These are phyloP conservation scores for Staphylotrichum tortipilum DNA, from an alignment of 495 filamentous ascomycete genomes.

Conservation along the genomic window DNA sequence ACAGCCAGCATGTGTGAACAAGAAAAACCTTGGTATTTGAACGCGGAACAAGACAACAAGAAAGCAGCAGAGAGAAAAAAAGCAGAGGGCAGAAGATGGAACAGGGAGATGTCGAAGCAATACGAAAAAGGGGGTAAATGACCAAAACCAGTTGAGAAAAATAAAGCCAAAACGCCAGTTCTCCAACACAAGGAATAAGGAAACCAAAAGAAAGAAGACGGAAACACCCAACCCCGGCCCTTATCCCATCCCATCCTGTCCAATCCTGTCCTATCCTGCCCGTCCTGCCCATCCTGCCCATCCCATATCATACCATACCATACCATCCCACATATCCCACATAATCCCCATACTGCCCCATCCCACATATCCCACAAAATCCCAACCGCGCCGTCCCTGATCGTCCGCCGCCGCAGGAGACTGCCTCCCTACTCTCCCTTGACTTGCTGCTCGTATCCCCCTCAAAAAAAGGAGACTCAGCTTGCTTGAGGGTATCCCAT, in stretches of 20 bases:
- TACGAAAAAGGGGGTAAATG: background rate
- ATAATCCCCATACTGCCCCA: no score
- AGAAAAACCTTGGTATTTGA: background rate
- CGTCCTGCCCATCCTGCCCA: no score
- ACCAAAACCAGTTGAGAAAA: background rate
- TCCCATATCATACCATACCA: no score
- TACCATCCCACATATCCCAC: background rate
- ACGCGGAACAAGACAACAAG: background rate
- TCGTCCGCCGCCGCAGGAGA: no score
- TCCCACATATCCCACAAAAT: no score
- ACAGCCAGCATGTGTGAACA: background rate
- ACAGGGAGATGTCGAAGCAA: background rate
- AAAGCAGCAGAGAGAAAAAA: background rate
- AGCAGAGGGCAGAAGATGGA: background rate
- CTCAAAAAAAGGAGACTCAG: no score
- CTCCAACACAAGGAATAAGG: background rate
- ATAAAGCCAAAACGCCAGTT: background rate
- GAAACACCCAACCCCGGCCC: background rate
- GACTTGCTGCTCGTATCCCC: no score
- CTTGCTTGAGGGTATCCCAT: no score
- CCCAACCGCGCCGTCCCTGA: no score
- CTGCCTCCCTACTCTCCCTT: background rate
- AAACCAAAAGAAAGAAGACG: background rate
- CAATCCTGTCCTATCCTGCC: no score
- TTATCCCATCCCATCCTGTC: background rate